Evolutionary conservation across 805 yeast genomes (phyloP).

Genomic region (Wickerhamomyces subpelliculosus): DNA sequence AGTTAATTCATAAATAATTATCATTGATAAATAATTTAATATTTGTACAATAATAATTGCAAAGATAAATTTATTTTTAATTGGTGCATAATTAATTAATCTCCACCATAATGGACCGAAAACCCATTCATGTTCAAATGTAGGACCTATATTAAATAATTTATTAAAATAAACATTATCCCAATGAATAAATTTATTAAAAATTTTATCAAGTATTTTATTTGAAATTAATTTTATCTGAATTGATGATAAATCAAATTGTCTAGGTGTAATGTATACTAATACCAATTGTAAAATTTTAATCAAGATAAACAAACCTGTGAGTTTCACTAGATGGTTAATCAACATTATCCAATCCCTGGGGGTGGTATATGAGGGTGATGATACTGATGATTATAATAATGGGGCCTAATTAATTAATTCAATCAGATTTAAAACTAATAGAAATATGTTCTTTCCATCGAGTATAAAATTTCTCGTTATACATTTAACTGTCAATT

Average conservation of each 20-base stretch:
- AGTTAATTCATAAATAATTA: constrained; percentile 47
- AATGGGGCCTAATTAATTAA: too few species aligned
- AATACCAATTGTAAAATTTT: neutral
- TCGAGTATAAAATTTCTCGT: too few species aligned
- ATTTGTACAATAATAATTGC: constrained; percentile 46
- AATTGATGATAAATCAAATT: neutral
- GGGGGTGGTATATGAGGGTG: too few species aligned
- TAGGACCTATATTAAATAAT: constrained; percentile 37
- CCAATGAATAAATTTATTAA: constrained; percentile 66
- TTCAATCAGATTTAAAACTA: too few species aligned
- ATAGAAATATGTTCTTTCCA: too few species aligned
- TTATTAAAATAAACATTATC: constrained; percentile 75
- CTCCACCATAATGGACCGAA: constrained; percentile 77
- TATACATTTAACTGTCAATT: too few species aligned
- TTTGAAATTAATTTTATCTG: neutral
- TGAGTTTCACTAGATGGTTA: too few species aligned
- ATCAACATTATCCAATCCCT: too few species aligned
- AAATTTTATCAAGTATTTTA: constrained; percentile 16
- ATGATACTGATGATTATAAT: too few species aligned
- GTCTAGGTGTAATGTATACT: neutral
- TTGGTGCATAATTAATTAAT: constrained; percentile 25
- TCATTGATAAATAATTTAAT: constrained; percentile 41
- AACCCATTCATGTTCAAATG: constrained; percentile 88
- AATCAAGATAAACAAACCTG: neutral
- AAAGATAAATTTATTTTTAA: constrained; percentile 25